Conservation (phyloP, 2,329 filamentous ascomycete genomes). For the Pestalotiopsis sp. region DNA sequence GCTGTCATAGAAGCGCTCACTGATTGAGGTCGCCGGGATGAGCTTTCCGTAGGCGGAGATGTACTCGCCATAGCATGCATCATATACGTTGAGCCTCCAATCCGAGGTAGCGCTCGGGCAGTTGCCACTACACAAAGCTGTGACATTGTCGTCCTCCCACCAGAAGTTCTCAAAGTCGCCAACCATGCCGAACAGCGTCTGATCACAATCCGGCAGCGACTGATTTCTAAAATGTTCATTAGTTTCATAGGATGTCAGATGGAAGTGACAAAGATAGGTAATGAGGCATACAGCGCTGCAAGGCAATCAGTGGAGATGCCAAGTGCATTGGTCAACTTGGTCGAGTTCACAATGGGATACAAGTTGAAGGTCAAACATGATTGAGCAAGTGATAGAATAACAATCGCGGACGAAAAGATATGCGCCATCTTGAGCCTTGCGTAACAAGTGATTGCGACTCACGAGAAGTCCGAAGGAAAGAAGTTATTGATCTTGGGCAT, state of each 20-base stretch:
- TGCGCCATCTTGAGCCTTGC: not conserved
- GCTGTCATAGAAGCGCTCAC: conserved; percentile 2
- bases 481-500: too few relatives aligned
- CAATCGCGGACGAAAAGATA: not conserved
- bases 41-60: conserved; percentile 1
- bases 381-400: not conserved
- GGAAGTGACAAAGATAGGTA: not conserved
- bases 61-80: conserved; percentile 7
- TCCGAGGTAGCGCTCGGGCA: not conserved
- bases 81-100: not conserved
- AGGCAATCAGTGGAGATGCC: not conserved
- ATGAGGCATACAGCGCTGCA: conserved; percentile 2
- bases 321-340: not conserved
- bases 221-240: not conserved
- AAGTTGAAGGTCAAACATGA: not conserved
- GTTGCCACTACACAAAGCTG: not conserved
- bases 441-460: too few relatives aligned
- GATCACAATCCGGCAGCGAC: not conserved
- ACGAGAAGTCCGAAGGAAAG: too few relatives aligned
- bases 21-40: not conserved
- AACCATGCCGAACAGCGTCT: conserved; percentile 1
- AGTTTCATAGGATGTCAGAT: not conserved
- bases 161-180: conserved; percentile 6
- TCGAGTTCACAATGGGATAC: not conserved
- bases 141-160: conserved; percentile 9